Evolutionary conservation across 208 protist genomes (phyloP), one percentile per base, ranked within the genome.

Genomic region (Tritrichomonas foetus): DNA sequence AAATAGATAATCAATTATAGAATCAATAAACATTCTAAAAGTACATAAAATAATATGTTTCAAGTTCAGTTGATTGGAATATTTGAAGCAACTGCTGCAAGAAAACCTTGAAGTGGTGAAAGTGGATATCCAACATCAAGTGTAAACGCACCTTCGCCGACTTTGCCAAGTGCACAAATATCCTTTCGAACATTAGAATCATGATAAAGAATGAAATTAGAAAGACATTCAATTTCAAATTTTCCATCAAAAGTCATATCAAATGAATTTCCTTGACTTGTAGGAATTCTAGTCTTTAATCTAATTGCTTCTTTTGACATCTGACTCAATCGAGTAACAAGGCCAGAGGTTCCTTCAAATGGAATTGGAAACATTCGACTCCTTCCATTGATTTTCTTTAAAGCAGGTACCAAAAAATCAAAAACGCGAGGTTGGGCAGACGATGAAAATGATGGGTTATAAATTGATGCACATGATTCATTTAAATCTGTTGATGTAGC

Each of bases 201-300:
- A 57, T 89, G 78, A 33, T 36, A 89, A 33, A 89, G 20, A 33
- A 57, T 57, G 9, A 89, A 89, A n/a, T 89, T 89, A 16, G 44
- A 47, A 20, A 39, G 11, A 2, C 47, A 33, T 11, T 16, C 27
- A 1, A 57, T 0, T 33, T 25, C 27, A 13, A 89, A 57, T 57
- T 89, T 89, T 8, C 78, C 78, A 47, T 89, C 78, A 57, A 89
- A 89, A n/a, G 78, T 89, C 30, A 47, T 57, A 14, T 89, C 78
- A 57, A 47, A 89, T 30, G 22, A 47, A 9, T 57, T 49, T 55
- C 78, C 78, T 9, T 57, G 14, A 1, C 9, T 53, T 2, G 47
- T 33, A 33, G 78, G 78, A 53, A 89, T 53, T 57, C 78, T 53
- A 20, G 47, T 53, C 39, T 89, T 89, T 13, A 89, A 53, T n/a